These are phyloP conservation scores for Phytophthora multivora DNA, from an alignment of 352 stramenopile species.

Conservation along the genomic window DNA sequence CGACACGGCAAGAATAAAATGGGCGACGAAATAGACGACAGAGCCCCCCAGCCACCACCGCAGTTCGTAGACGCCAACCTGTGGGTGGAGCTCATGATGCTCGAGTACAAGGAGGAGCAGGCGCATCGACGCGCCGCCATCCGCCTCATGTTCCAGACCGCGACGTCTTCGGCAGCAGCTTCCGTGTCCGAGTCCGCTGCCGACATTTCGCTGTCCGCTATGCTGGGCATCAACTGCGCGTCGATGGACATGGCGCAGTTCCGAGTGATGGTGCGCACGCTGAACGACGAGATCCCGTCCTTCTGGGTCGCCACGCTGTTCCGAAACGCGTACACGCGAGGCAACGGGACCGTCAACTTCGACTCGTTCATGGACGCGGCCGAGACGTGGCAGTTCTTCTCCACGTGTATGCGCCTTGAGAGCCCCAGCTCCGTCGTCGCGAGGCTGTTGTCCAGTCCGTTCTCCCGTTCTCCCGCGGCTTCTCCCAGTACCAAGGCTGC, in stretches of 20 bases:
- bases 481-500: conserved; percentile 55
- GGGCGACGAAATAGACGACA: conserved; percentile 3
- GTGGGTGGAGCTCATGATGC: conserved; percentile 89
- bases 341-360: conserved; percentile 84
- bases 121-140: conserved; percentile 88
- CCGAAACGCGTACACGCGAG: conserved; percentile 60
- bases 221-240: conserved; percentile 33
- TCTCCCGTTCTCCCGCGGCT: conserved; percentile 30
- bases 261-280: conserved; percentile 79
- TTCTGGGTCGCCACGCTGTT: conserved; percentile 71
- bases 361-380: conserved; percentile 89
- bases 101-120: conserved; percentile 93
- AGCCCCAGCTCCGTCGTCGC: conserved; percentile 56
- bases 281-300: conserved; percentile 78
- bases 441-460: conserved; percentile 27
- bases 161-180: conserved; percentile 42
- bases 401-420: conserved; percentile 80
- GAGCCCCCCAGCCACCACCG: background rate
- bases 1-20: conserved; percentile 6
- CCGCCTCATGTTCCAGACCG: conserved; percentile 93
- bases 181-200: conserved; percentile 16
- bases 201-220: conserved; percentile 26
- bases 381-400: conserved; percentile 89
- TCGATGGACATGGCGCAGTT: conserved; percentile 94
- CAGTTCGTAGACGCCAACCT: conserved; percentile 81